These are phyloP conservation scores for Lathyrus sativus DNA, from an alignment of 306 rosid genomes.

Conservation along the genomic window DNA sequence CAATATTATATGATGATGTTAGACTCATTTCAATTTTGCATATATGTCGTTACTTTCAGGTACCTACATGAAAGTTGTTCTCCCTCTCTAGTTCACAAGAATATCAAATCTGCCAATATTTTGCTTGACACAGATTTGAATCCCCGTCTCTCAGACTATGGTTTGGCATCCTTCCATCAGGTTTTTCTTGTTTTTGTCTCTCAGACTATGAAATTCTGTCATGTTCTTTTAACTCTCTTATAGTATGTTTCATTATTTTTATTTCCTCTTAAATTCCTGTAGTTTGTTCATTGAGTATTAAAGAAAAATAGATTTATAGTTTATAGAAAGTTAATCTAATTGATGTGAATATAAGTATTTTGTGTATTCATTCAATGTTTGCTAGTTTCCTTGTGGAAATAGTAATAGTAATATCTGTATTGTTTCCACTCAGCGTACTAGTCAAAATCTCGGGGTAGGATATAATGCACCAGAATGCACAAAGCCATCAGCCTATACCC, in stretches of 20 bases:
- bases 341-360: no score
- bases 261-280: no score
- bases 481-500: slow-evolving; percentile 59
- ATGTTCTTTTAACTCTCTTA: background rate
- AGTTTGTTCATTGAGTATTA: no score
- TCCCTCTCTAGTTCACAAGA: slow-evolving; percentile 78
- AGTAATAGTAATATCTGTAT: background rate
- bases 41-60: slow-evolving; percentile 46
- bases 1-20: slow-evolving; percentile 10
- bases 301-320: no score
- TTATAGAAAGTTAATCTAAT: no score
- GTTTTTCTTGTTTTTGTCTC: slow-evolving; percentile 43
- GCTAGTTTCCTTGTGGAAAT: no score
- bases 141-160: slow-evolving; percentile 79
- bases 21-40: background rate
- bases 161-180: slow-evolving; percentile 82
- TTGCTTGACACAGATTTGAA: slow-evolving; percentile 76
- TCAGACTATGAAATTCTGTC: slow-evolving; percentile 8
- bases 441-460: slow-evolving; percentile 73
- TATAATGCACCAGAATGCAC: slow-evolving; percentile 91
- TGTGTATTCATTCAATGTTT: no score
- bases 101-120: slow-evolving; percentile 82
- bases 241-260: no score
- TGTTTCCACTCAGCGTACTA: slow-evolving; percentile 52
- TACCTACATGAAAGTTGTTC: slow-evolving; percentile 79